phyloP scores from a whole-genome alignment of 345 rosid species.

The Linum usitatissimum region DNA sequence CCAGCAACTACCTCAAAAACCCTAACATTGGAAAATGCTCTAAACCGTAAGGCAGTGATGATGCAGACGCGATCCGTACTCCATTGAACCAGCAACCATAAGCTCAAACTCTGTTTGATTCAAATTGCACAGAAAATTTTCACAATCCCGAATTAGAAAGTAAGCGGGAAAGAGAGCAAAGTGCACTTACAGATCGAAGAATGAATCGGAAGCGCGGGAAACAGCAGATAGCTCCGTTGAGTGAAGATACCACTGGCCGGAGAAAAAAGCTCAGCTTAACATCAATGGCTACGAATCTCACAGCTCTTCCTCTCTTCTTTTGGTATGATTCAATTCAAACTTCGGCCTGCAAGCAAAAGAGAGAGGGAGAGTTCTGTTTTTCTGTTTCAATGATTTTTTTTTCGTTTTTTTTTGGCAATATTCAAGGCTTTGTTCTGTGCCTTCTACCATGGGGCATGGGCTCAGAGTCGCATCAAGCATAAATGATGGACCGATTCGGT shows the following conservation, averaged over 20 bases:
- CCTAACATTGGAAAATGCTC: background rate
- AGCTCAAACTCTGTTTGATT: background rate
- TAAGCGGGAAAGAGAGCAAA: background rate
- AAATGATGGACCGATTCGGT: too few relatives aligned
- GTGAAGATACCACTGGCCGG: slow-evolving; percentile 13
- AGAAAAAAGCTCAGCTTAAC: too few relatives aligned
- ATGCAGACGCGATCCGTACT: background rate
- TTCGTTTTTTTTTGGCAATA: too few relatives aligned
- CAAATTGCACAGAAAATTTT: background rate
- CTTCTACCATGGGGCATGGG: too few relatives aligned
- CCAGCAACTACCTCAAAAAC: background rate
- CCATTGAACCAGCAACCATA: slow-evolving; percentile 17
- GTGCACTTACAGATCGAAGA: slow-evolving; percentile 34
- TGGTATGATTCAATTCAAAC: too few relatives aligned
- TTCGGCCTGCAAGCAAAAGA: too few relatives aligned
- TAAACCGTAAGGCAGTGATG: background rate
- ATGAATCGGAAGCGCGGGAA: slow-evolving; percentile 5
- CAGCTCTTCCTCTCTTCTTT: too few relatives aligned
- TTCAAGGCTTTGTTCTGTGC: too few relatives aligned
- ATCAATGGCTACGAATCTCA: too few relatives aligned
- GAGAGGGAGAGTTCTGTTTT: too few relatives aligned
- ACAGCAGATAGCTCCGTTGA: slow-evolving; percentile 2
- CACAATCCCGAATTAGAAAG: slow-evolving; percentile 1
- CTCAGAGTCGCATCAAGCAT: too few relatives aligned
- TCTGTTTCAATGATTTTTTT: too few relatives aligned